Base-by-base conservation (phyloP, 768 basidiomycete species). In the Antrodiella citrinella region DNA sequence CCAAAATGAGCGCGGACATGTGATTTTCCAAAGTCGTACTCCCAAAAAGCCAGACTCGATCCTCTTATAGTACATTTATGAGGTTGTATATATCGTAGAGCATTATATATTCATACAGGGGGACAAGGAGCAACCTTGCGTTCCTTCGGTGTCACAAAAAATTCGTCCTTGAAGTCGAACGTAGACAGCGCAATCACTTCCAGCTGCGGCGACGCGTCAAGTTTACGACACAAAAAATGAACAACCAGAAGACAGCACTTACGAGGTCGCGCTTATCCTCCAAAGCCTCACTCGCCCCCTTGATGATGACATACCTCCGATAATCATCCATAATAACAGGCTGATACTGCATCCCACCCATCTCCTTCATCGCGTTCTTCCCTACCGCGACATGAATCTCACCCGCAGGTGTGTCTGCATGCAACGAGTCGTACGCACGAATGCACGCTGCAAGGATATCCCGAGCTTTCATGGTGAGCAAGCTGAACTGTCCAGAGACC, bases 231-330 rank as follows among this genome's bases (percentile, higher is more conserved):
- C 18, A 45, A 26, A 23, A n/a, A n/a, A 44, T 5, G 22, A 18
- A 35, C 30, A 35, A 15, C n/a, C n/a, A n/a, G n/a, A n/a, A n/a
- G n/a, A n/a, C n/a, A n/a, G n/a, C 15, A 7, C 30, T 35, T 15
- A 35, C 30, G 7, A 35, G 30, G 15, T 10, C 49, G 53, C 54
- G 74, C 7, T 25, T n/a, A 15, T 26, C 46, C 39, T 52, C 30
- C 30, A 35, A 35, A 7, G 15, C 30, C 15, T 35, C 30, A 7
- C 15, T 69, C 67, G 57, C 25, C 49, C 60, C 30, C 21, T 61
- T 72, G 30, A 90, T 65, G 1, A 85, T 71, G 10, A 85, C 78
- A 63, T 77, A 89, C 22, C 87, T 77, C 22, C 87, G 76, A 58
- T 82, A 81, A 24, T 69, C 58, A 44, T 71, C 65, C 76, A 84